Evolutionary conservation across 371 early-diverging fungal genomes (phyloP).

Genomic region (Phascolomyces articulosus): DNA sequence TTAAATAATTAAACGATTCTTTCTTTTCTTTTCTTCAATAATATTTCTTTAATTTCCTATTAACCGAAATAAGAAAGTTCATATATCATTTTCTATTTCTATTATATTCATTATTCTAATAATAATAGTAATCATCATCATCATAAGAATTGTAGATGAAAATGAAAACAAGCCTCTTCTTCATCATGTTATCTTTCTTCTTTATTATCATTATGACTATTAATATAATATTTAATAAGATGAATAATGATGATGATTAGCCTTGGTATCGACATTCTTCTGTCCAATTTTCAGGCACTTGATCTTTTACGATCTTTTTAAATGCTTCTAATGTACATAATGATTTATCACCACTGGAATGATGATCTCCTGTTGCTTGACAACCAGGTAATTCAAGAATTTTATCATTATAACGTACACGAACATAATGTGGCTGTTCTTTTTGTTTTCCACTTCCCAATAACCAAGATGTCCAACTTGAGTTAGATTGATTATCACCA

Average conservation of each 20-base stretch:
- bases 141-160: no score
- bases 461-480: conserved; percentile 4
- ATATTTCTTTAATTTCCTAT: background rate
- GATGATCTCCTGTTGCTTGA: conserved; percentile 58
- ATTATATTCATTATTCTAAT: no score
- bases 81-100: no score
- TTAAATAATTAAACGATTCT: no score
- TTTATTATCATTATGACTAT: no score
- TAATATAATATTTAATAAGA: no score
- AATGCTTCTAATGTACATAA: conserved; percentile 80
- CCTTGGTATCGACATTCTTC: conserved; percentile 35
- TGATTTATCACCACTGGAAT: conserved; percentile 52
- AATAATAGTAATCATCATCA: no score
- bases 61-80: background rate
- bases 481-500: no score
- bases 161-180: no score
- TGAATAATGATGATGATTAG: no score
- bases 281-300: conserved; percentile 60
- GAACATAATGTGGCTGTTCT: conserved; percentile 59
- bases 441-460: conserved; percentile 11
- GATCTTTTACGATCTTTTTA: conserved; percentile 56
- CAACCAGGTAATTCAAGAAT: conserved; percentile 66
- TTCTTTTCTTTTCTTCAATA: background rate
- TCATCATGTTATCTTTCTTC: no score
- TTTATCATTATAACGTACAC: conserved; percentile 72